These are phyloP conservation scores for Actinomucor elegans DNA, from an alignment of 371 early-diverging fungal species.

Conservation along the genomic window DNA sequence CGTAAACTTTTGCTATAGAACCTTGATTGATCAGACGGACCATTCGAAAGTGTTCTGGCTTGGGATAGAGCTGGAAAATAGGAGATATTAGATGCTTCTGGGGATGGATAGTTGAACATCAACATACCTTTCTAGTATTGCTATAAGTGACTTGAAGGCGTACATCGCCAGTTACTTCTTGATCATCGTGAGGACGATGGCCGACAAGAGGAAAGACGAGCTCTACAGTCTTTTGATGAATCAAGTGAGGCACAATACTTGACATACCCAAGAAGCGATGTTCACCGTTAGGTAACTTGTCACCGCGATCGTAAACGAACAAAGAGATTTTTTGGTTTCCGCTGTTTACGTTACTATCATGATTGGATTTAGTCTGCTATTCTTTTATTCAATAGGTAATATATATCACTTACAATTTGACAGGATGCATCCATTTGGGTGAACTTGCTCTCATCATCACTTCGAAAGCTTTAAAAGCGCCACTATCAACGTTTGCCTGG, in stretches of 20 bases:
- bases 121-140: slow-evolving; percentile 14
- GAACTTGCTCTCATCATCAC: slow-evolving; percentile 44
- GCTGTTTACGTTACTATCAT: slow-evolving; percentile 60
- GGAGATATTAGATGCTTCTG: background rate
- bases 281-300: slow-evolving; percentile 36
- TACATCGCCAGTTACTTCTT: slow-evolving; percentile 66
- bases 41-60: slow-evolving; percentile 68
- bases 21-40: slow-evolving; percentile 73
- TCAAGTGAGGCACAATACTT: slow-evolving; percentile 54
- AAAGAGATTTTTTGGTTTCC: slow-evolving; percentile 63
- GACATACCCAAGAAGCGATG: slow-evolving; percentile 68
- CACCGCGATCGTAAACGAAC: slow-evolving; percentile 64
- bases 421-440: slow-evolving; percentile 69
- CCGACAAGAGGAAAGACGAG: slow-evolving; percentile 62
- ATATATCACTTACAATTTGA: slow-evolving; percentile 59
- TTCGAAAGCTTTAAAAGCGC: slow-evolving; percentile 27
- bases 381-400: background rate
- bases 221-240: slow-evolving; percentile 63
- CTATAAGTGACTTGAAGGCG: slow-evolving; percentile 62
- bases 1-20: slow-evolving; percentile 65
- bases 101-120: background rate
- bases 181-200: slow-evolving; percentile 26
- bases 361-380: background rate
- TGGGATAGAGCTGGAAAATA: background rate
- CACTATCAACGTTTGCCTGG: slow-evolving; percentile 11